Evolutionary conservation across 2,329 filamentous ascomycete species (phyloP).

Genomic region (Ophiostoma sp.): DNA sequence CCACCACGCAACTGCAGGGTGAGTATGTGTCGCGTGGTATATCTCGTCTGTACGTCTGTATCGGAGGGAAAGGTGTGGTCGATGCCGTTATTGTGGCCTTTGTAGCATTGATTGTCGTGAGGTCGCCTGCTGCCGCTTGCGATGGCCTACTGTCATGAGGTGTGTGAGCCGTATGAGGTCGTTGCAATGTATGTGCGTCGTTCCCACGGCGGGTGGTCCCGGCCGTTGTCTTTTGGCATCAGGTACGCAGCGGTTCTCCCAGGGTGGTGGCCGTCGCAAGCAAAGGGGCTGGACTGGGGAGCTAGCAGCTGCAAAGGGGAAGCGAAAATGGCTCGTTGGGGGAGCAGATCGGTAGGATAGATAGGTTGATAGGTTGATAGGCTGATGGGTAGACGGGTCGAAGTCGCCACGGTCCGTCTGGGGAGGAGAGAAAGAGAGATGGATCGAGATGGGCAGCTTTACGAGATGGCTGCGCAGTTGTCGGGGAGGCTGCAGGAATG

Average conservation of each 20-base stretch:
- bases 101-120: too few species aligned
- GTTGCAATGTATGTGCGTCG: background rate
- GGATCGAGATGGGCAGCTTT: too few species aligned
- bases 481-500: too few species aligned
- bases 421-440: too few species aligned
- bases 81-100: too few species aligned
- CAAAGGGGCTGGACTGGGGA: slow-evolving; percentile 2
- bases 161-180: background rate
- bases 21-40: background rate
- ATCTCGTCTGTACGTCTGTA: too few species aligned
- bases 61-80: background rate
- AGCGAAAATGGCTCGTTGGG: slow-evolving; percentile 2
- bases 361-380: background rate
- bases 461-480: too few species aligned
- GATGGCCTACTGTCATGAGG: background rate
- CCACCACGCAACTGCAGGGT: background rate
- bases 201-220: slow-evolving; percentile 21
- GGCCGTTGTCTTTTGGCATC: slow-evolving; percentile 19
- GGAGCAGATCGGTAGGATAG: background rate
- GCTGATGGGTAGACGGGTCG: background rate
- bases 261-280: background rate
- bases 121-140: too few species aligned
- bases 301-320: background rate
- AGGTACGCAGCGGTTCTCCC: slow-evolving; percentile 12
- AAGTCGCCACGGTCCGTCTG: background rate